Conservation (phyloP, 331 rosid species). For the Pyrus hybrid region DNA sequence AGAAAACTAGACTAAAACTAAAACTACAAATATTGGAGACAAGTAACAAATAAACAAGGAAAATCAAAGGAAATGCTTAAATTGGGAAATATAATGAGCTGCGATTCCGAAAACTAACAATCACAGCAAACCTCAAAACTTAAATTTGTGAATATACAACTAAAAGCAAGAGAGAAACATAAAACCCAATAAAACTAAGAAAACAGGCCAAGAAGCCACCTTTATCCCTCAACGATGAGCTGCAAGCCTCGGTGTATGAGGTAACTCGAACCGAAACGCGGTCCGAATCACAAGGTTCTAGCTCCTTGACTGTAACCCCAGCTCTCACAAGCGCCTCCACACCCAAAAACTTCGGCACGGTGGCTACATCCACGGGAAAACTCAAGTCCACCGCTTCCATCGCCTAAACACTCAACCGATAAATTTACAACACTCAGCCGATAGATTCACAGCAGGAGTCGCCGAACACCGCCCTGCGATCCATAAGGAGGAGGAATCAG, state of each 20-base stretch:
- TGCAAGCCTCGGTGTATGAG: conserved; percentile 30
- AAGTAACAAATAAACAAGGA: not conserved
- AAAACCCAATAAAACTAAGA: not conserved
- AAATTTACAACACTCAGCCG: not conserved
- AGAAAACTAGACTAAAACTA: not conserved
- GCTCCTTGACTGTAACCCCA: conserved; percentile 36
- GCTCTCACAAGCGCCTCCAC: conserved; percentile 42
- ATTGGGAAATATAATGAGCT: not conserved
- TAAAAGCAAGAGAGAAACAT: not conserved
- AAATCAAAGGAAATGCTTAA: not conserved
- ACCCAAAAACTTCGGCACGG: conserved; percentile 52
- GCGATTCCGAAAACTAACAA: not conserved
- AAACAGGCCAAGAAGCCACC: conserved; percentile 14
- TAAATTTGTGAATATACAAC: not conserved
- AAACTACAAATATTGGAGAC: not conserved
- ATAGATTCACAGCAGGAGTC: not conserved
- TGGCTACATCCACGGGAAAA: conserved; percentile 35
- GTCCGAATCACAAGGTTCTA: conserved; percentile 31
- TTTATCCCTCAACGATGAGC: conserved; percentile 24
- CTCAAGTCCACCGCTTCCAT: conserved; percentile 64
- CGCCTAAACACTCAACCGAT: not conserved
- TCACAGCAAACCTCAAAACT: not conserved
- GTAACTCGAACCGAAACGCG: conserved; percentile 20
- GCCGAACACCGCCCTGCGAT: conserved; percentile 8
- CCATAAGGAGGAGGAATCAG: conserved; percentile 8